A percentile compares a stretch with the other conserved stretches of the same genome.
These are phyloP conservation scores for Pezizomycotina sp. DNA, from an alignment of 2,329 filamentous ascomycete genomes.

Conservation along the genomic window DNA sequence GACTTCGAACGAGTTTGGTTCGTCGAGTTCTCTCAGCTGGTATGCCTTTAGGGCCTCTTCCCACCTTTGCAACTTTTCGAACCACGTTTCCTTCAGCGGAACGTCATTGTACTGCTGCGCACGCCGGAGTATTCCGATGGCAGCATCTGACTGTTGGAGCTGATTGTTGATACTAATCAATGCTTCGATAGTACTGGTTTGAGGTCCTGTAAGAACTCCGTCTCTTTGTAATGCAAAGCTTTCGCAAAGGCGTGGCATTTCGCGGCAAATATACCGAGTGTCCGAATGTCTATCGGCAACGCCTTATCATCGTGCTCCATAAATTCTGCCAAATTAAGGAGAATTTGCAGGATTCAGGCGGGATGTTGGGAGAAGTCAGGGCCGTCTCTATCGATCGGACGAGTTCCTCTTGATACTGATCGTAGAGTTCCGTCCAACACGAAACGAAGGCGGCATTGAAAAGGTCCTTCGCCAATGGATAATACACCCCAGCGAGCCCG, in stretches of 20 bases:
- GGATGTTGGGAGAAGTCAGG: slow-evolving; percentile 86
- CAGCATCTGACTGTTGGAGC: slow-evolving; percentile 92
- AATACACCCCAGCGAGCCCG: slow-evolving; percentile 74
- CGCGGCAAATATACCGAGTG: slow-evolving; percentile 82
- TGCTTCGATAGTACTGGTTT: slow-evolving; percentile 84
- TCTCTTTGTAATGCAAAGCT: slow-evolving; percentile 93
- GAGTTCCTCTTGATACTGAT: slow-evolving; percentile 91
- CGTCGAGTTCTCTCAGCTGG: slow-evolving; percentile 59
- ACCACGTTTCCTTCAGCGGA: slow-evolving; percentile 94
- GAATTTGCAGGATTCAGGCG: slow-evolving; percentile 85
- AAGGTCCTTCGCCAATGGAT: slow-evolving; percentile 75
- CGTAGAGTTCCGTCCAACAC: slow-evolving; percentile 95
- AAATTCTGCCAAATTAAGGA: slow-evolving; percentile 93
- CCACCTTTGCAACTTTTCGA: slow-evolving; percentile 95
- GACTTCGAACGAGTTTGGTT: slow-evolving; percentile 65
- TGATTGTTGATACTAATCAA: slow-evolving; percentile 99
- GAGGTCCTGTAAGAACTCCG: slow-evolving; percentile 95
- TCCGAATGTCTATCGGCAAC: slow-evolving; percentile 87
- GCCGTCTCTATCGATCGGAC: slow-evolving; percentile 92
- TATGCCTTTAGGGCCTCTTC: slow-evolving; percentile 90
- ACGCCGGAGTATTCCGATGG: slow-evolving; percentile 91
- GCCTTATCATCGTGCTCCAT: slow-evolving; percentile 99
- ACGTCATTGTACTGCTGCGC: slow-evolving; percentile 94
- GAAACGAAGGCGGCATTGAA: slow-evolving; percentile 99
- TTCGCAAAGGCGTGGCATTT: slow-evolving; percentile 98